phyloP scores from a whole-genome alignment of 306 rosid species.

The Glycyrrhiza uralensis region DNA sequence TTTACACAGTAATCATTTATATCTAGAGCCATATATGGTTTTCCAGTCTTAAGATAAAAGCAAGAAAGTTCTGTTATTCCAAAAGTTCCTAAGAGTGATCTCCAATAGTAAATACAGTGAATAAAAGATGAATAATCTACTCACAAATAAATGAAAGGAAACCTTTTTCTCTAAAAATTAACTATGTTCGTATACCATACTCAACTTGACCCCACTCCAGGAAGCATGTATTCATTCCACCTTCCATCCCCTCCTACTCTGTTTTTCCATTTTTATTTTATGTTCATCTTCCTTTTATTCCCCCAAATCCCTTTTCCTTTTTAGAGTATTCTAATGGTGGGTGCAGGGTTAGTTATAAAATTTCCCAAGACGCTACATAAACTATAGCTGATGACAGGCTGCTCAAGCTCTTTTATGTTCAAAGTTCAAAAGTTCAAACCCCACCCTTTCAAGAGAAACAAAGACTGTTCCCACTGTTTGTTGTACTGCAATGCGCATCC shows the following conservation, averaged over 20 bases:
- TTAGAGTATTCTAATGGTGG: conserved; percentile 20
- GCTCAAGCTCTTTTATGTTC: conserved; percentile 21
- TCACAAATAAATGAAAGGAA: neutral
- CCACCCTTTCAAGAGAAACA: neutral
- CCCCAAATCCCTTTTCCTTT: neutral
- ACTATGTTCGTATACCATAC: neutral
- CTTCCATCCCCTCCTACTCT: neutral
- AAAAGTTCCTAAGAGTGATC: too few species aligned
- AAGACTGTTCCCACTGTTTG: conserved; percentile 11
- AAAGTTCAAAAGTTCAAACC: conserved; percentile 15
- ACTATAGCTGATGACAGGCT: conserved; percentile 31
- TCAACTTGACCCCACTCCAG: conserved; percentile 28
- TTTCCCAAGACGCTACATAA: neutral
- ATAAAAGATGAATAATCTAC: neutral
- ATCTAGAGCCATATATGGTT: too few species aligned
- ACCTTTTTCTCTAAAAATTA: neutral
- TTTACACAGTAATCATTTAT: too few species aligned
- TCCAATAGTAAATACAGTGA: neutral
- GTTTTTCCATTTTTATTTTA: conserved; percentile 7
- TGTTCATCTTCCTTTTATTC: neutral
- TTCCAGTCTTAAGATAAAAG: too few species aligned
- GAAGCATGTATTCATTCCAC: conserved; percentile 20
- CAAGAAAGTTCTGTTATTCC: too few species aligned
- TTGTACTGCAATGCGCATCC: neutral
- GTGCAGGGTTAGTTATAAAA: conserved; percentile 24